Evolutionary conservation across 225 moss, liverwort and hornwort species (phyloP).

Genomic region (Lunularia cruciata): DNA sequence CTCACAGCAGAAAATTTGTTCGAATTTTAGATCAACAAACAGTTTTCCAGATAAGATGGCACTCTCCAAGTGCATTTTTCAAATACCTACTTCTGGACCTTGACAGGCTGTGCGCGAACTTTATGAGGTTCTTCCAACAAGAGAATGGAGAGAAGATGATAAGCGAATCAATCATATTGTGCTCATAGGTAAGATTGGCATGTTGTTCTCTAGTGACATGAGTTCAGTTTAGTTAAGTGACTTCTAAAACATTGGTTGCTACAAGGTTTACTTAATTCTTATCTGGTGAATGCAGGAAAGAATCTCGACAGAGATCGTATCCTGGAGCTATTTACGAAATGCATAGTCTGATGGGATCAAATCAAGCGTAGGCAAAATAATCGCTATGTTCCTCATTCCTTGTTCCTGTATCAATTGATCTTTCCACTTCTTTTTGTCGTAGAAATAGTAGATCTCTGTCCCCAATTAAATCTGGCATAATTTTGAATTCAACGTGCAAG

Average conservation of each 20-base stretch:
- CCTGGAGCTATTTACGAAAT: conserved; percentile 6
- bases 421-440: too few species aligned
- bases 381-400: too few species aligned
- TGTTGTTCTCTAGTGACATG: background rate
- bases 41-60: background rate
- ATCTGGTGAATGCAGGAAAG: conserved; percentile 11
- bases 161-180: conserved; percentile 60
- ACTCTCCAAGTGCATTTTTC: background rate
- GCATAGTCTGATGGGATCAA: conserved; percentile 3
- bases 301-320: conserved; percentile 20
- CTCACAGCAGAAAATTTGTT: background rate
- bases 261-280: background rate
- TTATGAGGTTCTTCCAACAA: conserved; percentile 70
- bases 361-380: too few species aligned
- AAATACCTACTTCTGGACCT: background rate
- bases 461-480: too few species aligned
- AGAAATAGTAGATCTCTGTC: too few species aligned
- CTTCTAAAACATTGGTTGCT: background rate
- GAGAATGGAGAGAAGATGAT: conserved; percentile 50
- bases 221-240: background rate
- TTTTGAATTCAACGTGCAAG: too few species aligned
- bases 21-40: too few species aligned
- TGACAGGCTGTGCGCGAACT: conserved; percentile 81
- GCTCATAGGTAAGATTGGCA: conserved; percentile 56
- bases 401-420: too few species aligned